phyloP scores from a whole-genome alignment of 2,329 filamentous ascomycete species.

The Magnaporthiopsis rhizophila region DNA sequence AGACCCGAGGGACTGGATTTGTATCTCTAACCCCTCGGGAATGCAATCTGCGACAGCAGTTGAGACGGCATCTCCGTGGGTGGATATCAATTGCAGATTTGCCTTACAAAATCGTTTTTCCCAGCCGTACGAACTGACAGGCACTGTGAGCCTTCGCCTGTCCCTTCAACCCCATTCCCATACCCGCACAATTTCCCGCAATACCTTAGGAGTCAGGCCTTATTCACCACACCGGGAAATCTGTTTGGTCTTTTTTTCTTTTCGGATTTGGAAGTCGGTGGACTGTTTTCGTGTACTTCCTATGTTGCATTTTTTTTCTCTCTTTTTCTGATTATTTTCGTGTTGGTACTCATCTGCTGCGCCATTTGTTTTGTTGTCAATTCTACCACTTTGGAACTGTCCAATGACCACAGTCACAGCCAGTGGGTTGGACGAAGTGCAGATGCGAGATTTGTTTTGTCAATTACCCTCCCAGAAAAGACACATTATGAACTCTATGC shows the following conservation, averaged over 20 bases:
- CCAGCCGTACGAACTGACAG: neutral
- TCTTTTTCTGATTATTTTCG: conserved; percentile 6
- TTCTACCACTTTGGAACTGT: neutral
- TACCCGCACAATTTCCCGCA: neutral
- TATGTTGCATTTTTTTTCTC: conserved; percentile 1
- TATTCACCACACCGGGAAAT: neutral
- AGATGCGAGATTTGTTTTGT: neutral
- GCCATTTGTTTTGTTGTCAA: conserved; percentile 1
- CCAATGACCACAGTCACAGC: neutral
- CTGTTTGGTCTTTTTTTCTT: neutral
- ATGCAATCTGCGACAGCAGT: neutral
- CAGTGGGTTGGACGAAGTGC: neutral
- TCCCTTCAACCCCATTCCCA: neutral
- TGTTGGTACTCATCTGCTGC: conserved; percentile 4
- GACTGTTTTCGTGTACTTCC: neutral
- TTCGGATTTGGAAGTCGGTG: neutral
- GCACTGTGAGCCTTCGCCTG: neutral
- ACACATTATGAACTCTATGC: neutral
- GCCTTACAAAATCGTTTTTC: neutral
- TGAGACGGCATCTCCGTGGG: neutral
- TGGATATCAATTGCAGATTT: neutral
- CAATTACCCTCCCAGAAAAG: neutral
- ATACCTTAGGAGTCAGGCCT: neutral
- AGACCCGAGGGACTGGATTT: too few relatives aligned
- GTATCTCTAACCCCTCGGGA: neutral